Evolutionary conservation across 2,329 filamentous ascomycete species (phyloP), one percentile per base, ranked within the genome.

Genomic region (Claviceps sp.): DNA sequence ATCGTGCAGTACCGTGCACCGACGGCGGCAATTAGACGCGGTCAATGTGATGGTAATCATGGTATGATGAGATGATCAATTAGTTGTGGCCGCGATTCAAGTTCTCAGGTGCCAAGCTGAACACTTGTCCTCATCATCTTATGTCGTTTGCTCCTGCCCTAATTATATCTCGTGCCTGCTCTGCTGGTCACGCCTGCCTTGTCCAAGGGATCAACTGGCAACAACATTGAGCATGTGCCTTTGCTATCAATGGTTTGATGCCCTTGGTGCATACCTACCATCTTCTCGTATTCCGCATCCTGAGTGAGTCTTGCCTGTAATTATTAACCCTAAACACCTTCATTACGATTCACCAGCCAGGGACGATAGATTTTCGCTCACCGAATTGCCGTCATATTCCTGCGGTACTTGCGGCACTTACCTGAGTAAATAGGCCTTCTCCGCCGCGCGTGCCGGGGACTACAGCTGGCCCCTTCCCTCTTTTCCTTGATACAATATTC

Each of bases 201-300:
- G 30, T 40, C 42, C 20, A 22, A 46, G 9, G 30, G 9, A 34
- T 9, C 30, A 34, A 34, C 30, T 34, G 30, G 34, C 24, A 36
- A 11, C 42, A 46, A 34, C 41, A 40, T 30, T 40, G 49, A 11
- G 42, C 41, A 44, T 44, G 42, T 44, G 42, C 42, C 48, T 34
- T 30, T 20, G 48, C 30, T 11, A 9, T 34, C 30, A 20, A 37
- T 45, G 34, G 48, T 30, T 40, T 14, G 20, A 14, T 24, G 7
- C 20, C 30, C 30, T 34, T 11, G 9, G 30, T 34, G 9, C 9
- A 34, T 51, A 43, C 6, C n/a, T 40, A 38, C 46, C 26, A 45
- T 30, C 34, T 48, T 45, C 51, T 53, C 52, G 52, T 53, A 50
- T 53, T 50, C 24, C 50, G 24, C 37, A 43, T 38, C 41, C 48